Conservation (phyloP, 2,329 filamentous ascomycete species). For the Botrytis paeoniae region DNA sequence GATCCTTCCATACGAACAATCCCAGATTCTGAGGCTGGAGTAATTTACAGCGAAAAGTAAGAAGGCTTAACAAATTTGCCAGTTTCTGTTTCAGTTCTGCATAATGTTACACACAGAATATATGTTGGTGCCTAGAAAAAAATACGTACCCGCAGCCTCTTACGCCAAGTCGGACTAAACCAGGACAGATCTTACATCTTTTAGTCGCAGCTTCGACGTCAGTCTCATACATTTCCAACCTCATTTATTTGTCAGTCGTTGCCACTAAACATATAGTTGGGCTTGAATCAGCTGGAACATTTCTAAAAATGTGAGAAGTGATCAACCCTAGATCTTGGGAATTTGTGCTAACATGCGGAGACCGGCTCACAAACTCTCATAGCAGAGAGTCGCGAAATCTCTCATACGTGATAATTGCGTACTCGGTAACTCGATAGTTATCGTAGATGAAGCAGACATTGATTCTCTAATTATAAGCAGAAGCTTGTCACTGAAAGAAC, state of each 20-base stretch:
- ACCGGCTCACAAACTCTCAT: background rate
- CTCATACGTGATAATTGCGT: background rate
- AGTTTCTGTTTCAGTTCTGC: background rate
- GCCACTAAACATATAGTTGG: background rate
- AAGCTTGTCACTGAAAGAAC: background rate
- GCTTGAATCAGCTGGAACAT: background rate
- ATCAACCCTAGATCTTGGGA: background rate
- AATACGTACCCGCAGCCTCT: background rate
- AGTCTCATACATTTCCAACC: too few relatives aligned
- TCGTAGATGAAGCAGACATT: background rate
- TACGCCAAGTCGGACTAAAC: background rate
- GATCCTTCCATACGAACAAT: background rate
- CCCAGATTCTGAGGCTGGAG: background rate
- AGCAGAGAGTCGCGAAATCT: background rate
- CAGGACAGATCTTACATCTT: background rate
- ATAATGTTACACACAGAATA: background rate
- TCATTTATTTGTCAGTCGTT: background rate
- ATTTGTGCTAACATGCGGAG: background rate
- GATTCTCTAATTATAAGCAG: background rate
- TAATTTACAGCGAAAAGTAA: background rate
- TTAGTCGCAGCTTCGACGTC: too few relatives aligned
- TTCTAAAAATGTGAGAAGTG: background rate
- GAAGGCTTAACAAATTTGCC: background rate
- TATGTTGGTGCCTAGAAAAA: constrained; percentile 4
- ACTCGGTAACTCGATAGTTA: background rate